These are phyloP conservation scores for Candida tallmaniae DNA, from an alignment of 805 yeast genomes.

Conservation along the genomic window DNA sequence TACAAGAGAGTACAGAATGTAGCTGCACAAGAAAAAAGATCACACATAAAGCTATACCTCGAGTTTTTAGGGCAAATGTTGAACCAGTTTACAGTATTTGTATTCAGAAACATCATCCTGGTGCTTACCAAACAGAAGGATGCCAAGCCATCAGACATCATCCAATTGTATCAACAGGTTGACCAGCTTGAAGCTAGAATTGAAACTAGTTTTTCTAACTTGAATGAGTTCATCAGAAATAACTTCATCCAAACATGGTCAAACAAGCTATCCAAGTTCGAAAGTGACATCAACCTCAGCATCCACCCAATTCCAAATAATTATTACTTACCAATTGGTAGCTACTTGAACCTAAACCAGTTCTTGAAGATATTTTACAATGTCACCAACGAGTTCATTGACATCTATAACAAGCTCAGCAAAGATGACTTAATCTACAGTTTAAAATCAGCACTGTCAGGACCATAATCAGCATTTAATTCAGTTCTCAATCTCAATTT, in stretches of 20 bases:
- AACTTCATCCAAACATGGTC: constrained; percentile 10
- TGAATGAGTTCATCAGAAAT: constrained; percentile 8
- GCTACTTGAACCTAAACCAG: constrained; percentile 25
- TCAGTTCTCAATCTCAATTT: too few relatives aligned
- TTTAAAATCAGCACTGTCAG: constrained; percentile 13
- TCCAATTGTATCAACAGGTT: constrained; percentile 4
- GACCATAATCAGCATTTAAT: too few relatives aligned
- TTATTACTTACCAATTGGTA: constrained; percentile 36
- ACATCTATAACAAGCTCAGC: constrained; percentile 13
- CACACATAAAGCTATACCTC: constrained; percentile 4
- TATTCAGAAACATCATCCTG: constrained; percentile 28
- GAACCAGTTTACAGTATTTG: constrained; percentile 23
- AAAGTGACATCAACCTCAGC: background rate
- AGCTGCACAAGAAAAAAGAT: constrained; percentile 4
- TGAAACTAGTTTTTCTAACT: constrained; percentile 8
- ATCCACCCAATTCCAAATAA: constrained; percentile 2
- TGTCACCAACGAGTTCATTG: constrained; percentile 29
- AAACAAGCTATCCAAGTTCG: constrained; percentile 4
- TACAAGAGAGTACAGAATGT: constrained; percentile 12
- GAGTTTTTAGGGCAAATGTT: constrained; percentile 17
- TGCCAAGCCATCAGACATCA: constrained; percentile 16
- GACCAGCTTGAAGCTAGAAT: constrained; percentile 2
- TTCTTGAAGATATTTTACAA: constrained; percentile 25
- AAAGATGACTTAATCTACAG: constrained; percentile 13
- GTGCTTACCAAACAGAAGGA: constrained; percentile 22